Percentiles rank a stretch among this genome's conserved stretches.
phyloP scores from a whole-genome alignment of 192 early-diverging fungal species.

The Backusella luteola region DNA sequence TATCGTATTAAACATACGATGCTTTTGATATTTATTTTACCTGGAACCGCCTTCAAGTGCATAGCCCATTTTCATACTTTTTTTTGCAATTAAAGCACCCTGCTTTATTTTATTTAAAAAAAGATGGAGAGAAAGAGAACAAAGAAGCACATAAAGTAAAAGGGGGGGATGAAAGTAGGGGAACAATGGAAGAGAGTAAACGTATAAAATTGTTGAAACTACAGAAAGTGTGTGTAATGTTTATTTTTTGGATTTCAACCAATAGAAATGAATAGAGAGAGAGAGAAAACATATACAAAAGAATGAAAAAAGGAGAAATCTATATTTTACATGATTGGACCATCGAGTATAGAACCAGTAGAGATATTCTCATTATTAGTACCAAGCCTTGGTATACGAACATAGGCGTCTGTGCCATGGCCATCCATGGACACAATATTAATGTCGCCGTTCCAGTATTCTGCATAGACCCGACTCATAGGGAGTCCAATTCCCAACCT shows the following conservation, averaged over 20 bases:
- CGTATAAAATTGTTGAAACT: neutral
- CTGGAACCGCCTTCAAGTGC: neutral
- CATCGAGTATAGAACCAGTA: neutral
- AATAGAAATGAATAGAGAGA: neutral
- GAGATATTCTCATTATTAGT: constrained; percentile 58
- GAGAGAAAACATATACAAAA: neutral
- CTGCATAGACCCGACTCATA: constrained; percentile 91
- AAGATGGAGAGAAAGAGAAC: neutral
- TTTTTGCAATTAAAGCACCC: neutral
- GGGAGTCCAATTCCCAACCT: constrained; percentile 82
- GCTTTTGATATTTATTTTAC: neutral
- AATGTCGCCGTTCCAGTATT: constrained; percentile 95
- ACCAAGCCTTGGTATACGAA: constrained; percentile 75
- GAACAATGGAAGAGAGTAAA: neutral
- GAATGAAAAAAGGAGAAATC: neutral
- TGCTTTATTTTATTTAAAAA: neutral
- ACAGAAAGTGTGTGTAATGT: neutral
- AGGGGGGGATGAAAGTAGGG: neutral
- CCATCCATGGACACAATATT: constrained; percentile 79
- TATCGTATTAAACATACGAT: neutral
- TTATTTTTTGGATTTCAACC: neutral
- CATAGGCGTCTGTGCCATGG: constrained; percentile 91
- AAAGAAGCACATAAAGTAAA: neutral
- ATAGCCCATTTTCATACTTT: neutral
- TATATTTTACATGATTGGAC: constrained; percentile 1